Conservation (phyloP, 441 rosid species). For the Populus trichocarpa region DNA sequence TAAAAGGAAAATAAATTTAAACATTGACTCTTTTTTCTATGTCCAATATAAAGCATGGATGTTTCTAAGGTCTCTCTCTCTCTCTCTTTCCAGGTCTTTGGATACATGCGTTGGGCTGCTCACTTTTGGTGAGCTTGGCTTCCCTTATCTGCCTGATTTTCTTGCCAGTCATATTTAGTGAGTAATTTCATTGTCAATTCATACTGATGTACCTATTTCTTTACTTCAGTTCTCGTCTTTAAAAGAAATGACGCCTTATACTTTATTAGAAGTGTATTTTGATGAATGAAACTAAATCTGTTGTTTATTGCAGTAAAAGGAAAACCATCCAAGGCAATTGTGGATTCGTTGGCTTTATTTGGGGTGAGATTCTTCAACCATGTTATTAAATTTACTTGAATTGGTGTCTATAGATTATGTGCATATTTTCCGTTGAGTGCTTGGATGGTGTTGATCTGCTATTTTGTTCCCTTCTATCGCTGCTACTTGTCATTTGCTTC, state of each 20-base stretch:
- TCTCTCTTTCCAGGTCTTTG: conserved; percentile 50
- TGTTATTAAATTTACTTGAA: conserved; percentile 7
- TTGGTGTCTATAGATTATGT: not conserved
- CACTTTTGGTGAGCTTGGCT: conserved; percentile 96
- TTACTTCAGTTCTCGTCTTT: not conserved
- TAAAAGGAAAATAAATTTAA: not conserved
- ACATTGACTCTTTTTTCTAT: not conserved
- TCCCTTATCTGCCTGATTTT: conserved; percentile 84
- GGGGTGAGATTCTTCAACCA: conserved; percentile 54
- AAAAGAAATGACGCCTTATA: not conserved
- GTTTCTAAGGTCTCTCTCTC: not conserved
- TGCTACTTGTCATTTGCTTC: not conserved
- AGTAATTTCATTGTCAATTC: conserved; percentile 24
- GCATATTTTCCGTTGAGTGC: not conserved
- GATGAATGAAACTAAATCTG: not conserved
- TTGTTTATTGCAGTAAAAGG: conserved; percentile 58
- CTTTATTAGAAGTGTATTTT: not conserved
- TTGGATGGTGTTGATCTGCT: not conserved
- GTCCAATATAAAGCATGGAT: not conserved
- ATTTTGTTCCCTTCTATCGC: not conserved
- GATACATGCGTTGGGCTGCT: conserved; percentile 87
- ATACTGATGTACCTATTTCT: conserved; percentile 1
- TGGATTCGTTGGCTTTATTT: conserved; percentile 70
- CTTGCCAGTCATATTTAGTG: conserved; percentile 84
- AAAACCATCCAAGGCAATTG: conserved; percentile 64